Evolutionary conservation across 495 filamentous ascomycete genomes (phyloP).

Genomic region (Peziza echinospora): DNA sequence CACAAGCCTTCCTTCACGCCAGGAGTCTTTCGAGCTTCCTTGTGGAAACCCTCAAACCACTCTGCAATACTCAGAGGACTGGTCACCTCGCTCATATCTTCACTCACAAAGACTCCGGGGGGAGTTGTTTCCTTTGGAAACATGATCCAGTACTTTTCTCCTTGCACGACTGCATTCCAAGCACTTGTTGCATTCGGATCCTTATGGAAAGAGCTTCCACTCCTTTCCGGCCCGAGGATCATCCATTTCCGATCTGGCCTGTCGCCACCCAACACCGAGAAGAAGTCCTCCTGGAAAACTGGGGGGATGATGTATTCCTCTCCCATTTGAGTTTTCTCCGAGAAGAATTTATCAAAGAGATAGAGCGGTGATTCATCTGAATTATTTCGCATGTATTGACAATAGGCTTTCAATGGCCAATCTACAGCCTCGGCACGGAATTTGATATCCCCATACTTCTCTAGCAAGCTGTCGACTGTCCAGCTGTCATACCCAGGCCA

Average conservation of each 20-base stretch:
- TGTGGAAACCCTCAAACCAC: constrained; percentile 81
- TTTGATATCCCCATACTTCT: constrained; percentile 37
- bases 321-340: constrained; percentile 54
- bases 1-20: constrained; percentile 82
- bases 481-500: constrained; percentile 68
- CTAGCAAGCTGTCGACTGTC: constrained; percentile 41
- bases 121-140: constrained; percentile 55
- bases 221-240: constrained; percentile 72
- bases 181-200: constrained; percentile 49
- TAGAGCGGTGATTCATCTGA: constrained; percentile 81
- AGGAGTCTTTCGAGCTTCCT: constrained; percentile 52
- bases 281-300: constrained; percentile 78
- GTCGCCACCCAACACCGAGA: constrained; percentile 55
- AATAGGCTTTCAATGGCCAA: constrained; percentile 64
- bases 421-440: constrained; percentile 91
- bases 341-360: constrained; percentile 73
- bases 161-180: constrained; percentile 86
- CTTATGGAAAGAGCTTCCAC: constrained; percentile 92
- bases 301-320: constrained; percentile 61
- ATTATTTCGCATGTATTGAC: constrained; percentile 63
- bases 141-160: constrained; percentile 97
- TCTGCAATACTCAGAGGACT: constrained; percentile 88
- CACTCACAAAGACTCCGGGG: constrained; percentile 78
- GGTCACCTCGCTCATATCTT: constrained; percentile 85
- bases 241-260: constrained; percentile 83